Base-by-base conservation (phyloP, 2,329 filamentous ascomycete species). In the Orbilia blumenaviensis region DNA sequence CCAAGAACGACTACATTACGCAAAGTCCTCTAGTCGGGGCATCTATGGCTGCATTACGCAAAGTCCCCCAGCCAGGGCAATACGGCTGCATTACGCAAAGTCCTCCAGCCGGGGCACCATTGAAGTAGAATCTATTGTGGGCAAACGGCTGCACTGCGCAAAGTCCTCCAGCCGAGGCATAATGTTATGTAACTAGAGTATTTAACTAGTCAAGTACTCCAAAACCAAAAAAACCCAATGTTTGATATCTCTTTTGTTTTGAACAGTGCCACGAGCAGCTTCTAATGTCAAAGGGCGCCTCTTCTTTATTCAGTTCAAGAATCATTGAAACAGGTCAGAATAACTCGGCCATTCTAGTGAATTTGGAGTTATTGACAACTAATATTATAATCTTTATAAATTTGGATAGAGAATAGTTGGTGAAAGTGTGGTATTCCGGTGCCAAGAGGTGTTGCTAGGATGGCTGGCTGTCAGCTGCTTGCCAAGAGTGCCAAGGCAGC, bases 401-500 rank as follows among this genome's bases (percentile, higher is more conserved):
- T n/a, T n/a, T n/a, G n/a, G n/a, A n/a, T n/a, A n/a, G n/a, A n/a
- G n/a, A n/a, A n/a, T n/a, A n/a, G n/a, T n/a, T n/a, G 44, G 16
- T 48, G 44, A 14, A 23, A 25, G 32, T 23, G 52, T 56, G 52
- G 52, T 38, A 56, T 56, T 56, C 25, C 25, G 32, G 32, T 38
- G 52, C 52, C 52, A 56, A 56, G 42, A 56, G 29, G 66, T 56
- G 66, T 61, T 66, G 52, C 25, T 29, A 9, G 46, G 27, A 38
- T 8, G 18, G 32, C 9, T 56, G 34, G 41, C 48, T 60, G 58
- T 71, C 66, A 71, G 66, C 46, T 63, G 62, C 36, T 12, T 52
- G 41, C 42, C 69, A 67, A 66, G 68, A 23, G 23, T 52, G 41
- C 42, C 69, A 67, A 66, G 68, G 32, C 46, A 16, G 16, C 63